A percentile compares a stretch with the other conserved stretches of the same genome.
Evolutionary conservation across 1,284 basidiomycete genomes (phyloP).

Genomic region (Microbotryomycetes sp.): DNA sequence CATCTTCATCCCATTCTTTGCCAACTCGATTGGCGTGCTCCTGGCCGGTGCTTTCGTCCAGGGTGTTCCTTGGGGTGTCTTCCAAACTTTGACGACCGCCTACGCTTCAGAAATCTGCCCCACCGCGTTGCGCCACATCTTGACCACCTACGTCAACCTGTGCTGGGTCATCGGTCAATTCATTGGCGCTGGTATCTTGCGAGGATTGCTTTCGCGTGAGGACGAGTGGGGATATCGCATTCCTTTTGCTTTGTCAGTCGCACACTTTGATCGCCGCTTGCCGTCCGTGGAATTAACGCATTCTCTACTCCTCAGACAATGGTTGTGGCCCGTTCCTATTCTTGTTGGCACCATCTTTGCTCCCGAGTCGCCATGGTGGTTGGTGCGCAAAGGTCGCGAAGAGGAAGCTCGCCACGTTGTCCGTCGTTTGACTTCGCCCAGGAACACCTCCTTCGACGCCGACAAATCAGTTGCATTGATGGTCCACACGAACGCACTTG

Average conservation of each 20-base stretch:
- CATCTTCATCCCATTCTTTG: conserved; percentile 45
- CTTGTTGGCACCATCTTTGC: conserved; percentile 40
- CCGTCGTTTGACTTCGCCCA: conserved; percentile 41
- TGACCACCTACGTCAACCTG: conserved; percentile 49
- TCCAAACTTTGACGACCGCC: conserved; percentile 47
- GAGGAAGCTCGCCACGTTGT: conserved; percentile 47
- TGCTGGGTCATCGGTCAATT: conserved; percentile 47
- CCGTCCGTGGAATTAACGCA: neutral
- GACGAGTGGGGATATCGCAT: conserved; percentile 41
- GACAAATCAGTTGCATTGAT: conserved; percentile 47
- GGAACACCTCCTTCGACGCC: conserved; percentile 42
- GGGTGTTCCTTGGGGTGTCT: conserved; percentile 41
- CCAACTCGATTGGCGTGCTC: conserved; percentile 42
- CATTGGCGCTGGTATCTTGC: conserved; percentile 47
- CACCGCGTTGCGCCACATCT: conserved; percentile 46
- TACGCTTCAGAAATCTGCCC: conserved; percentile 51
- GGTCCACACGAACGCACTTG: conserved; percentile 45
- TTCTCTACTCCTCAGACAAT: conserved; percentile 30
- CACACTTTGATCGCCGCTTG: neutral
- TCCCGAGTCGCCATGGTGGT: conserved; percentile 47
- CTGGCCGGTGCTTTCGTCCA: conserved; percentile 44
- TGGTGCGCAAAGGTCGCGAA: conserved; percentile 46
- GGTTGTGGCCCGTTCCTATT: conserved; percentile 37
- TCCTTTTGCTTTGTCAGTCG: conserved; percentile 45
- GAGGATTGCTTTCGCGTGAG: conserved; percentile 9